Conservation (phyloP, 441 rosid species). For the Populus hybrid region DNA sequence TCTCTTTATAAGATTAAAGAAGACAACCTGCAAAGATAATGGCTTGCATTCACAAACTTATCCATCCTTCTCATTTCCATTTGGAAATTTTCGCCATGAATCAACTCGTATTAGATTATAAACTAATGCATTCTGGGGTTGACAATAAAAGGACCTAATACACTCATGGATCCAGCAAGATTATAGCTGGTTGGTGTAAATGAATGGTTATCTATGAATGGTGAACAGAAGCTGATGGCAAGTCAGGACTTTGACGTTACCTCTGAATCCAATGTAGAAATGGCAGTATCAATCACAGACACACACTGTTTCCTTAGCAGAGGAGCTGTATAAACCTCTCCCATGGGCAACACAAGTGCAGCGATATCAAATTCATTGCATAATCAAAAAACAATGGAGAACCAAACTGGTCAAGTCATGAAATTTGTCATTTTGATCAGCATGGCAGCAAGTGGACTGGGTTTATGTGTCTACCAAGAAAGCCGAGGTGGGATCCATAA, state of each 20-base stretch:
- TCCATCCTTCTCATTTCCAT: neutral
- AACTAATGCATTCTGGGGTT: constrained; percentile 12
- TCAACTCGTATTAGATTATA: constrained; percentile 5
- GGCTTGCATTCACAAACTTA: neutral
- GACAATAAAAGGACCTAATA: constrained; percentile 2
- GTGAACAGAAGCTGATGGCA: constrained; percentile 78
- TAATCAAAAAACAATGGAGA: constrained; percentile 1
- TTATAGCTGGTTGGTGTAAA: constrained; percentile 54
- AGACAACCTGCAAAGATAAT: constrained; percentile 62
- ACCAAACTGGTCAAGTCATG: no score
- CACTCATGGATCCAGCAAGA: constrained; percentile 74
- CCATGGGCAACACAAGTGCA: constrained; percentile 69
- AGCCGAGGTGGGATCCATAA: constrained; percentile 1
- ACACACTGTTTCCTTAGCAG: constrained; percentile 83
- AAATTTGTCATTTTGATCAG: no score
- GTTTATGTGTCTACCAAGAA: neutral
- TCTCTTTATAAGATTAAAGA: constrained; percentile 74
- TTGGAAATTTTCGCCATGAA: neutral
- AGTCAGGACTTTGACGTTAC: constrained; percentile 57
- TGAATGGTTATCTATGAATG: constrained; percentile 41
- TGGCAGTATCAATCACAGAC: constrained; percentile 77
- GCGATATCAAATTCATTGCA: constrained; percentile 86
- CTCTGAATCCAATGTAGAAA: constrained; percentile 34
- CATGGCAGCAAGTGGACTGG: no score
- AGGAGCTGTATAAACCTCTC: constrained; percentile 54